These are phyloP conservation scores for Solanum bulbocastanum DNA, from an alignment of 257 asterid genomes.

Conservation along the genomic window DNA sequence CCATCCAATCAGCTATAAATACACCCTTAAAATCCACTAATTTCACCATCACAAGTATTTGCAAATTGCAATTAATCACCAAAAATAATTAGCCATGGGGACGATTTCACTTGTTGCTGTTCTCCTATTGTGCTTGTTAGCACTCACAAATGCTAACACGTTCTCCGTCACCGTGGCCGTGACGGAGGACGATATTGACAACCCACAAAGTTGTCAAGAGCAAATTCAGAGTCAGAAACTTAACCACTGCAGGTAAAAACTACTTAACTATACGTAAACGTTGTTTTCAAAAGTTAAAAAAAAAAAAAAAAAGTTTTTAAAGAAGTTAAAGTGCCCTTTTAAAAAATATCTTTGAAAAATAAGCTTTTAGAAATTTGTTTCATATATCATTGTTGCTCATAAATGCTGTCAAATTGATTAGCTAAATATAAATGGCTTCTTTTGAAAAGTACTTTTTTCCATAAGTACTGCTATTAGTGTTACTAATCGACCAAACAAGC, in stretches of 20 bases:
- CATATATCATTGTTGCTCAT: too few species aligned
- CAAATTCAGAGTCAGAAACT: not conserved
- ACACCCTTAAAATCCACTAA: not conserved
- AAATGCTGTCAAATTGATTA: not conserved
- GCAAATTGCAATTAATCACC: not conserved
- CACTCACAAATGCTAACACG: not conserved
- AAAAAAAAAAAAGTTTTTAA: too few species aligned
- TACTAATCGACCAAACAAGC: too few species aligned
- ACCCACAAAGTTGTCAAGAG: not conserved
- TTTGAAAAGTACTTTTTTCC: too few species aligned
- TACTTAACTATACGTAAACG: too few species aligned
- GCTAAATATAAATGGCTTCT: not conserved
- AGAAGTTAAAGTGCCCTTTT: too few species aligned
- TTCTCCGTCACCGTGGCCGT: not conserved
- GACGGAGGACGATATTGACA: not conserved
- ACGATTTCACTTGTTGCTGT: not conserved
- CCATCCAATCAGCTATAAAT: not conserved
- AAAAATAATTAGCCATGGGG: not conserved
- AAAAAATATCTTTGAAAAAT: too few species aligned
- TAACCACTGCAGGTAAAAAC: not conserved
- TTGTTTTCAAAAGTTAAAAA: not conserved
- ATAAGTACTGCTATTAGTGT: too few species aligned
- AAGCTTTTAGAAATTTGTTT: too few species aligned
- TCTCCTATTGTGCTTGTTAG: not conserved
- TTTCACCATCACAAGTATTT: not conserved